Evolutionary conservation across 305 asterid species (phyloP), one percentile per base, ranked within the genome.

Genomic region (Stenogyne calaminthoides): DNA sequence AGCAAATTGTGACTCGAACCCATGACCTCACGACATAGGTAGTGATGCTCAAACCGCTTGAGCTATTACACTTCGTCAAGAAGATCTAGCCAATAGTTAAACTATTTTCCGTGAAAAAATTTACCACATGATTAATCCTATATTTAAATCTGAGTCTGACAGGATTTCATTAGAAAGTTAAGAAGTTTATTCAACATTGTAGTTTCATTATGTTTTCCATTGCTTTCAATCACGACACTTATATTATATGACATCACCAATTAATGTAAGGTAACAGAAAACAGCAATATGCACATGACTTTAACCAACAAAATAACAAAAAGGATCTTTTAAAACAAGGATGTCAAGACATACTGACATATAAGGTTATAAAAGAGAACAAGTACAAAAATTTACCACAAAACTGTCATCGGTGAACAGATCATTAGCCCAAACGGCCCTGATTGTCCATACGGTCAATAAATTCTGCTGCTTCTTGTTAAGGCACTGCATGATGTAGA

Each of bases 341-440:
- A 59, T 20, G 42, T 59, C 32, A 0, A 70, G 59, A 64, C 36
- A 0, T 3, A 32, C 61, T n/a, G n/a, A n/a, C n/a, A n/a, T n/a
- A n/a, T n/a, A 55, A 44, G 7, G 46, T 55, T 1, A 64, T 58
- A 25, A 25, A 39, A 63, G 22, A 39, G 36, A 20, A 70, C 3
- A 62, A 56, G 69, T 61, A 49, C 7, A 59, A 19, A 58, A 75
- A 64, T 87, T 69, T 81, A 95, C 99, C 93, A 92, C 96, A 76
- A 95, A 95, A 81, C 99, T 90, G 82, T 95, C 98, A 77, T 95
- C 99, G 0, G 97, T 92, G 73, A 89, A 89, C 57, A 92, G 85
- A 82, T 92, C 99, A 81, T 92, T 95, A 19, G 89, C 95, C 88
- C 90, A 75, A 52, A 90, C 91, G 20, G 97, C 91, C 83, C 96